Percentiles rank a stretch among this genome's conserved stretches.
Evolutionary conservation across 768 basidiomycete genomes (phyloP).

Genomic region (Rhizopogon salebrosus): DNA sequence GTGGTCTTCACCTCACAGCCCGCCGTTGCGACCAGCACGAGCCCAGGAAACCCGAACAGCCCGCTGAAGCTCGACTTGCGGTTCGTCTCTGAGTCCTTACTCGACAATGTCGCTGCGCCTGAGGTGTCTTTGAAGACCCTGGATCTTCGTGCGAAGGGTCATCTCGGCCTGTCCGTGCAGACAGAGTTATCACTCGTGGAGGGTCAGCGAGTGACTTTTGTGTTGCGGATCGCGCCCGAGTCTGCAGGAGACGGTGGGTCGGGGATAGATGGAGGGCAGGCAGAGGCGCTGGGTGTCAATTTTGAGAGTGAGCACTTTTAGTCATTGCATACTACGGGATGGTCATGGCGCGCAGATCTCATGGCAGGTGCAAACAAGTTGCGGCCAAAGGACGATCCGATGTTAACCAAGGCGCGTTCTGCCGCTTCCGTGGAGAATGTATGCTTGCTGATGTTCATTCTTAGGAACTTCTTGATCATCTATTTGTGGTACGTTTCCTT

Average conservation of each 20-base stretch:
- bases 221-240: constrained; percentile 69
- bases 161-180: constrained; percentile 63
- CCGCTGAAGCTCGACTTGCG: constrained; percentile 67
- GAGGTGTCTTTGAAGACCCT: constrained; percentile 52
- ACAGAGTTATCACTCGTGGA: constrained; percentile 63
- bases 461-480: constrained; percentile 50
- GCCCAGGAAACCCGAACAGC: constrained; percentile 17
- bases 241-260: constrained; percentile 9
- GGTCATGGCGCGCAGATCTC: constrained; percentile 28
- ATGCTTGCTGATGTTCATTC: neutral
- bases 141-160: constrained; percentile 66
- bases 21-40: neutral
- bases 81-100: constrained; percentile 56
- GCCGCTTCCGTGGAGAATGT: neutral
- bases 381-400: constrained; percentile 61
- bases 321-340: constrained; percentile 6
- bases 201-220: constrained; percentile 88
- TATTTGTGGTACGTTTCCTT: constrained; percentile 45
- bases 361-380: constrained; percentile 40
- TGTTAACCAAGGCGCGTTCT: constrained; percentile 51
- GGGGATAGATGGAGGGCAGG: constrained; percentile 32
- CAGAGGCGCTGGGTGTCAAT: constrained; percentile 41
- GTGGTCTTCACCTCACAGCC: constrained; percentile 51
- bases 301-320: constrained; percentile 31
- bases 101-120: constrained; percentile 48